phyloP scores from a whole-genome alignment of 768 basidiomycete genomes.

The Lactifluus piperatus region DNA sequence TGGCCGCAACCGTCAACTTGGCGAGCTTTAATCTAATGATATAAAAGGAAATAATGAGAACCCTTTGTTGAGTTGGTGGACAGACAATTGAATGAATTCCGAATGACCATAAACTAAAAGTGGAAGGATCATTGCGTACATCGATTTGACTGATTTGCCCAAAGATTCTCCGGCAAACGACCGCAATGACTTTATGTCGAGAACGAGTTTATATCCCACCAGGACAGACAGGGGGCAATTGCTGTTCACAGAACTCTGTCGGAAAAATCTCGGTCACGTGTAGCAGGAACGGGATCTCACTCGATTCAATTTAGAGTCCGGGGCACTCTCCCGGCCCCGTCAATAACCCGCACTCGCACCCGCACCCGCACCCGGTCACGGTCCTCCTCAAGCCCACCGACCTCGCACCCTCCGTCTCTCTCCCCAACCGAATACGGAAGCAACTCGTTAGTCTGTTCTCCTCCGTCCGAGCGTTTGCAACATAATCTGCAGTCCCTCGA shows the following conservation, averaged over 20 bases:
- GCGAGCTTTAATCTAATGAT: neutral
- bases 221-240: no score
- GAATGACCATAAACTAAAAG: neutral
- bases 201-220: no score
- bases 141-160: neutral
- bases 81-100: no score
- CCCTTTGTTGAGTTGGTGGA: no score
- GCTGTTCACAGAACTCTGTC: no score
- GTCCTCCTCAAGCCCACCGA: no score
- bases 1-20: conserved; percentile 4
- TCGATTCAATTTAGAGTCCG: no score
- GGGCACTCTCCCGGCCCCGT: neutral
- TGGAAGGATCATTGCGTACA: neutral
- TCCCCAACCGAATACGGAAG: neutral
- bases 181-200: neutral
- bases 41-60: conserved; percentile 7
- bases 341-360: no score
- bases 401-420: neutral
- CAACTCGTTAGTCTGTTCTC: neutral
- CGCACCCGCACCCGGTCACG: no score
- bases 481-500: neutral
- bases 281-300: neutral
- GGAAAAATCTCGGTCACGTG: conserved; percentile 16
- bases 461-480: neutral
- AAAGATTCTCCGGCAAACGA: neutral